Evolutionary conservation across 1,284 basidiomycete genomes (phyloP), one percentile per base, ranked within the genome.

Genomic region (Termitomyces sp.): DNA sequence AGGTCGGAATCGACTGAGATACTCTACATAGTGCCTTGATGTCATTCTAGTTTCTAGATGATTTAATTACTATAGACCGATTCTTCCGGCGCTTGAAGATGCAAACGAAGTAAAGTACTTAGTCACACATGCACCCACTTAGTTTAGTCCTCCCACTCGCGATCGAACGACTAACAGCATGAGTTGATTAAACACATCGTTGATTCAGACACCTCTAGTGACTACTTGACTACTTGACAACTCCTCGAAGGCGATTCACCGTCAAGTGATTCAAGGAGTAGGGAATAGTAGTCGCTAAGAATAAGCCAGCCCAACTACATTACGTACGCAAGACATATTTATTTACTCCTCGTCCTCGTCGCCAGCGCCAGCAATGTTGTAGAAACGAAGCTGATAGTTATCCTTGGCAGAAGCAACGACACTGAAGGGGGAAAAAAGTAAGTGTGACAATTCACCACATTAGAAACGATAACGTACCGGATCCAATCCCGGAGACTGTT

Each of bases 341-440:
- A 13, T 62, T 65, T 68, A 79, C 57, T 81, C 79, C 50, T 81
- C 80, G 0, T 82, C 79, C 5, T 74, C 71, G 0, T 81, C 80
- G 17, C 71, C 80, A 63, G 72, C 72, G 42, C 70, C 73, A 48
- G 89, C 88, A 64, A 95, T 93, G 76, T 94, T 94, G 82, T 93
- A 95, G 86, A 94, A 95, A 64, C 87, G 83, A 61, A 96, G 86
- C 68, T 92, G 85, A 74, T 95, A 96, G 62, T 81, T 82, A 72
- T 95, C 92, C 76, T 94, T 94, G 52, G 86, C 82, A 36, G 91
- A 86, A 41, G 93, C 92, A 63, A 95, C 90, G 62, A 95, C 92
- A 57, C 86, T 64, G 21, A 19, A 38, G 6, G 43, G 24, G 31
- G 39, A 53, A 50, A 38, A 24, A 24, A 10, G 33, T 44, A 40